Conservation (phyloP, 208 protist species). For the Trypanosoma cruzi region DNA sequence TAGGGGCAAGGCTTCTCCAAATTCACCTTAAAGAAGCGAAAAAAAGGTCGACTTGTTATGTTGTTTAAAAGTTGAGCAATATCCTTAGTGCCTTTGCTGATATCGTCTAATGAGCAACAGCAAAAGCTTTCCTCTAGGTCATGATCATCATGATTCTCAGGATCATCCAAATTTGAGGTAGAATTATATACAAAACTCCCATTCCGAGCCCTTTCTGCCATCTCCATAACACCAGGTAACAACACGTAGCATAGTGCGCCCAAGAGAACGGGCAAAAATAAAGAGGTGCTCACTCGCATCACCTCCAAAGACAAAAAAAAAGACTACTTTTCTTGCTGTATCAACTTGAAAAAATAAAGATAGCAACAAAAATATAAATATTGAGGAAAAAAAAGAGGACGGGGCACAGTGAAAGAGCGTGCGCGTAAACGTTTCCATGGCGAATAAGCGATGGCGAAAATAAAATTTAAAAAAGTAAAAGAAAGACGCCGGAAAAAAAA, state of each 20-base stretch:
- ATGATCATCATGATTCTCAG: neutral
- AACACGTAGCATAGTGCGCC: conserved; percentile 8
- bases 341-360: no score
- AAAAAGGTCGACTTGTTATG: conserved; percentile 76
- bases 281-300: neutral
- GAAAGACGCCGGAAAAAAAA: neutral
- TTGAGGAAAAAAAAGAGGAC: neutral
- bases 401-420: neutral
- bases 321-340: neutral
- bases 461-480: no score
- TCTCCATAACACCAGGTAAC: neutral
- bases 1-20: conserved; percentile 82
- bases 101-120: conserved; percentile 47
- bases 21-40: conserved; percentile 91
- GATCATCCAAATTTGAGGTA: neutral
- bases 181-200: neutral
- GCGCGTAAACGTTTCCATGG: neutral
- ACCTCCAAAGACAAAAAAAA: neutral
- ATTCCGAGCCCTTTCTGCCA: neutral
- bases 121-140: conserved; percentile 59
- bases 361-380: no score
- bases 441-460: no score
- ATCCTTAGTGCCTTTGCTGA: conserved; percentile 43
- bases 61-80: conserved; percentile 66
- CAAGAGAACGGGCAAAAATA: conserved; percentile 17